phyloP scores from a whole-genome alignment of 2,329 filamentous ascomycete species.

The Nemania sp. region DNA sequence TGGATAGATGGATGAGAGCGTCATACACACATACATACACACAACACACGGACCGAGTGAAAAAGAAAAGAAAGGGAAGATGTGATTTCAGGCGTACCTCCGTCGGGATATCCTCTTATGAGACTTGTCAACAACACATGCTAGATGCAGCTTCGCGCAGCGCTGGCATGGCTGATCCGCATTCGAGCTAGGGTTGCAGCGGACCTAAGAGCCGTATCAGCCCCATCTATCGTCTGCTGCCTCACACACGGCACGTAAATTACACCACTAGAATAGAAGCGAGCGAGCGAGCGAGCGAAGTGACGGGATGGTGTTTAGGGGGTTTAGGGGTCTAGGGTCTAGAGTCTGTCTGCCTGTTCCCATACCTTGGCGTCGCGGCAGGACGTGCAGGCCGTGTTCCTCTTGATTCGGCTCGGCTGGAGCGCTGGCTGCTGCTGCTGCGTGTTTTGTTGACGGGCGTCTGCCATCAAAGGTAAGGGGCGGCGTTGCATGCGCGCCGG shows the following conservation, averaged over 20 bases:
- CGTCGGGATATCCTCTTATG: conserved; percentile 42
- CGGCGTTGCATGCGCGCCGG: conserved; percentile 27
- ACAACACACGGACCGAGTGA: not conserved
- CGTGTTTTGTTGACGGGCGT: conserved; percentile 30
- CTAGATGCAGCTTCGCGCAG: conserved; percentile 38
- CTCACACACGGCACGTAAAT: too few species aligned
- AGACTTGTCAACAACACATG: conserved; percentile 41
- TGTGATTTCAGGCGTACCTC: conserved; percentile 33
- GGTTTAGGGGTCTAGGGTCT: too few species aligned
- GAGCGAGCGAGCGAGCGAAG: too few species aligned
- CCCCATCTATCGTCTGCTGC: not conserved
- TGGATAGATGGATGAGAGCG: too few species aligned
- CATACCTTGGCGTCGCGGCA: conserved; percentile 43
- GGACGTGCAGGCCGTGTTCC: conserved; percentile 42
- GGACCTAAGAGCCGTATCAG: conserved; percentile 34
- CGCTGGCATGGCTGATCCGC: conserved; percentile 39
- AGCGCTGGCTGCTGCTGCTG: conserved; percentile 19
- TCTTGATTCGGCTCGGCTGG: conserved; percentile 38
- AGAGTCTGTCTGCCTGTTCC: not conserved
- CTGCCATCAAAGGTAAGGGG: conserved; percentile 33
- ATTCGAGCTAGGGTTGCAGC: conserved; percentile 39
- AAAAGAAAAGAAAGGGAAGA: not conserved
- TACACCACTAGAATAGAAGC: too few species aligned
- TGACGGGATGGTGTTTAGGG: too few species aligned
- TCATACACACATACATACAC: too few species aligned